Evolutionary conservation across 495 filamentous ascomycete genomes (phyloP), one percentile per base, ranked within the genome.

Genomic region (Neurospora discreta): DNA sequence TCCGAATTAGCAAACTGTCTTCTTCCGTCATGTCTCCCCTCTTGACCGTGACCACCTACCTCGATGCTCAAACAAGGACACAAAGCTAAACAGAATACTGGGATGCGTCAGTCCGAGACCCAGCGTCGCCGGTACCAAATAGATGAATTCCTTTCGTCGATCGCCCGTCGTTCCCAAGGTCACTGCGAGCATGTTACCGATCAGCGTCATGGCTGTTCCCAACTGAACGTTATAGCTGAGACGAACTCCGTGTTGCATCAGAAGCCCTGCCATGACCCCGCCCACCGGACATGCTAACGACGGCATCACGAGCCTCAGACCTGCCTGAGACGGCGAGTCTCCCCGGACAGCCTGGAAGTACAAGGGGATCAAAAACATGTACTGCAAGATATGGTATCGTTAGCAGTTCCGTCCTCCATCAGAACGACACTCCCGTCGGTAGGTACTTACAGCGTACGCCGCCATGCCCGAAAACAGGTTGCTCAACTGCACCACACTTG

Each of bases 51-150:
- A 23, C 16, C 6, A 71, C 81, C 44, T 82, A 90, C 89, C 87
- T 71, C 82, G 78, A 70, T 90, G 89, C 30, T 87, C 87, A 74
- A 89, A 90, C 2, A 88, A 82, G 1, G 89, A 88, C 1, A 91
- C 80, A 69, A 89, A 88, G 8, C 87, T 90, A 73, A 90, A 90
- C 40, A 90, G 73, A 23, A 89, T 87, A 0, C 85, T 86, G 0
- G 89, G 89, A 71, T 89, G 89, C 2, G 89, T 86, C 30, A 90
- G 86, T 3, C 89, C 89, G 68, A 90, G 87, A 10, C 89, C 89
- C 1, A 91, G 76, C 73, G 88, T 90, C 13, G 87, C 87, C 0
- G 89, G 89, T 44, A 91, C 83, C 20, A 90, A 82, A 72, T 85
- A 90, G 3, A 85, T 78, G 44, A 86, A 84, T 71, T 90, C 89